phyloP scores from a whole-genome alignment of 768 basidiomycete species.

The Rhodotorula graminis region DNA sequence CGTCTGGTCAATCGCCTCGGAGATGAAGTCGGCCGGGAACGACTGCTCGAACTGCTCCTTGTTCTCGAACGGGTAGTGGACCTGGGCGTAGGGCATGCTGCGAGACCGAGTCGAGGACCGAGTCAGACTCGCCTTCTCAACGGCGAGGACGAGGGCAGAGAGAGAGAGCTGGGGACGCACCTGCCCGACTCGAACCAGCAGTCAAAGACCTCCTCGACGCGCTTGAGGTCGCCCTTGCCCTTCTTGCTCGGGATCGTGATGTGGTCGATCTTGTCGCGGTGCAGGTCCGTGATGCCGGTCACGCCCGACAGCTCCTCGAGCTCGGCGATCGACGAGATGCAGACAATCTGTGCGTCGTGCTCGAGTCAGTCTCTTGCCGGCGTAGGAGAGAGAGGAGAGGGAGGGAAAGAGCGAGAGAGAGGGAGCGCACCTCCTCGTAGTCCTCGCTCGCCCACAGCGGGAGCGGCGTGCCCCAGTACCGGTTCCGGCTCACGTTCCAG shows the following conservation, averaged over 20 bases:
- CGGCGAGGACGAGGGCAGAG: too few species aligned
- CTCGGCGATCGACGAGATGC: constrained; percentile 79
- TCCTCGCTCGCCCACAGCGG: constrained; percentile 96
- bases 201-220: constrained; percentile 97
- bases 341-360: constrained; percentile 51
- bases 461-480: constrained; percentile 98
- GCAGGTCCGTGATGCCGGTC: constrained; percentile 77
- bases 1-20: constrained; percentile 97
- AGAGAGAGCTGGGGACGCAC: constrained; percentile 50
- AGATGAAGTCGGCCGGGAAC: constrained; percentile 94
- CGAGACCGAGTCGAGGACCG: background rate
- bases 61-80: constrained; percentile 98
- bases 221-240: constrained; percentile 77
- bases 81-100: constrained; percentile 97
- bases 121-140: background rate
- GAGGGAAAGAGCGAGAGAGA: background rate
- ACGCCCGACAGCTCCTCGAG: constrained; percentile 79
- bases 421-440: constrained; percentile 65
- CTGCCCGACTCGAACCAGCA: constrained; percentile 99
- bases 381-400: background rate
- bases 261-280: constrained; percentile 89
- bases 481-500: constrained; percentile 98
- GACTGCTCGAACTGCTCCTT: constrained; percentile 74
- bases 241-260: constrained; percentile 89
- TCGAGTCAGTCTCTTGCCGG: background rate